Base-by-base conservation (phyloP, 208 protist species). In the Trypanosoma brucei region DNA sequence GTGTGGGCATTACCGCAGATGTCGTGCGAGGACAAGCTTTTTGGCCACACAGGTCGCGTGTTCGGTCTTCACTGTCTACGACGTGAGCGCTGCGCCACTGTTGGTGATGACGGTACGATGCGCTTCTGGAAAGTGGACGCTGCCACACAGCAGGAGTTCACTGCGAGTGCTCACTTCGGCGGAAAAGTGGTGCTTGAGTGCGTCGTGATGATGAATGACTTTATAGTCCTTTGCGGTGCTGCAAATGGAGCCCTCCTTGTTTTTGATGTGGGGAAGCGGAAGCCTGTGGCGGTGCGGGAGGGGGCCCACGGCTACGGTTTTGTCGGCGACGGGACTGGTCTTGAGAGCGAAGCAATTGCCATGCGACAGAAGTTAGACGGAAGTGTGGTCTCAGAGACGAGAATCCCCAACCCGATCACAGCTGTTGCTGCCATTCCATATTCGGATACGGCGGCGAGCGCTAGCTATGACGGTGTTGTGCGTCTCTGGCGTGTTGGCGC, bases 41-140 rank as follows among this genome's bases (percentile, higher is more conserved):
- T 91, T 66, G 91, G 91, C 30, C 91, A 96, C 63, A 76, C 83
- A 39, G 88, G 91, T 4, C 34, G 65, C 2, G 76, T 93, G 13
- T 70, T 79, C 52, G 71, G 63, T 55, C 53, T 94, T 42, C 70
- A 85, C 51, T 79, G 70, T 2, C 84, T 93, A 45, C 76, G 70
- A 33, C 79, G 80, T 22, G 88, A 96, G 55, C 78, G 80, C 38
- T 87, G 82, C 40, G 83, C 79, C 22, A 91, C 80, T 31, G 88
- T 92, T 35, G 88, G 91, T 49, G 83, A 88, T 22, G 91, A 96
- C 60, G 81, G 85, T 45, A 88, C 84, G 54, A 88, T 94, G 84
- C 91, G 91, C 42, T 92, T 88, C 54, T 96, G 88, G 86, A 91
- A 92, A 62, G 70, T 92, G 36, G 88, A 94, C 44, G 86, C 83